Percentiles rank a stretch among this genome's conserved stretches.
phyloP scores from a whole-genome alignment of 1,284 basidiomycete genomes.

The Leccinum subfulvum region DNA sequence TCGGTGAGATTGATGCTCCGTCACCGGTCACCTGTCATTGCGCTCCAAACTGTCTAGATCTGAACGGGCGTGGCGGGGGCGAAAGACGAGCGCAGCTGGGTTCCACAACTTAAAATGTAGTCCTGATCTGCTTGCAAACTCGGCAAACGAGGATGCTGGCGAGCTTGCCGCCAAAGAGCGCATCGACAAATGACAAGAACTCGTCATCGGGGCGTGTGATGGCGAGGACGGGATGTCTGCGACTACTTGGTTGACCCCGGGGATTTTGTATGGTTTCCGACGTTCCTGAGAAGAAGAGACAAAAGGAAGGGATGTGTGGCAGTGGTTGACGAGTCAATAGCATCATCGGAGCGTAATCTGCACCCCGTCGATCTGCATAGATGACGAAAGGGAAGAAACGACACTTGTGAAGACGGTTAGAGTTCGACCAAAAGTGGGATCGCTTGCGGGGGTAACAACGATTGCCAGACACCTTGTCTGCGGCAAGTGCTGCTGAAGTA shows the following conservation, averaged over 20 bases:
- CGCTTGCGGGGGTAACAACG: slow-evolving; percentile 53
- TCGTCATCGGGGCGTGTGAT: slow-evolving; percentile 40
- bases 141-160: slow-evolving; percentile 91
- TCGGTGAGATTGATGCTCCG: slow-evolving; percentile 44
- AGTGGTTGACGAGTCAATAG: slow-evolving; percentile 66
- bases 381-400: slow-evolving; percentile 59
- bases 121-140: slow-evolving; percentile 72
- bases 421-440: slow-evolving; percentile 64
- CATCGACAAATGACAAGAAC: slow-evolving; percentile 78
- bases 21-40: slow-evolving; percentile 26
- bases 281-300: slow-evolving; percentile 55
- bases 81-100: slow-evolving; percentile 48
- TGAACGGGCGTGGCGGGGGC: slow-evolving; percentile 48
- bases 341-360: slow-evolving; percentile 53
- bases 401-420: slow-evolving; percentile 28
- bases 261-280: slow-evolving; percentile 43
- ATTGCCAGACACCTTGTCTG: slow-evolving; percentile 41
- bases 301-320: slow-evolving; percentile 53
- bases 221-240: slow-evolving; percentile 5
- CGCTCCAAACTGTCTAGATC: slow-evolving; percentile 29
- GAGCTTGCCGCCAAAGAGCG: slow-evolving; percentile 85
- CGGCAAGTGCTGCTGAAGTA: slow-evolving; percentile 18
- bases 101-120: slow-evolving; percentile 21
- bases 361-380: slow-evolving; percentile 34
- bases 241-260: slow-evolving; percentile 18